Evolutionary conservation across 202 grass and related monocot species (phyloP).

Genomic region (Panicum hallii): DNA sequence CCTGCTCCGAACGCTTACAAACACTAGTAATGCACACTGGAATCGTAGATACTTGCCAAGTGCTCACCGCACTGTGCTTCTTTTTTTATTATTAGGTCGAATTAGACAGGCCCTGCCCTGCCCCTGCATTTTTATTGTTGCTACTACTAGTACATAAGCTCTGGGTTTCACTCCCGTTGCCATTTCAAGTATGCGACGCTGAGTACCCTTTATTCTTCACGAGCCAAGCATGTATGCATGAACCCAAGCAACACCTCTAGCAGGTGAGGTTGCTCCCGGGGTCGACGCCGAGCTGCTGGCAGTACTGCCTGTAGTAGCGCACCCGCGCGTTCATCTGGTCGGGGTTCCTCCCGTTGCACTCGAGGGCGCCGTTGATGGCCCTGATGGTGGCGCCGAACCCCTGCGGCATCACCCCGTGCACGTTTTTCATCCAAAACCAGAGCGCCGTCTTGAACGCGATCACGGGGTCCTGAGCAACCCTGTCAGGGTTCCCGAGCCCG

Average conservation of each 20-base stretch:
- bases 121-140: slow-evolving; percentile 3
- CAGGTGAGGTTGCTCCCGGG: slow-evolving; percentile 53
- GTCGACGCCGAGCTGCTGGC: slow-evolving; percentile 63
- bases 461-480: slow-evolving; percentile 53
- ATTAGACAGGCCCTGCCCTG: not conserved
- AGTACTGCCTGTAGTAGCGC: slow-evolving; percentile 62
- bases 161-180: not conserved
- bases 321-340: slow-evolving; percentile 23
- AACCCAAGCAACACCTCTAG: not conserved
- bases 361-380: slow-evolving; percentile 58
- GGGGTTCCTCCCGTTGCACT: slow-evolving; percentile 61
- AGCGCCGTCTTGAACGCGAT: slow-evolving; percentile 69
- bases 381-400: slow-evolving; percentile 70
- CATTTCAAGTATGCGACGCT: not conserved
- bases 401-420: slow-evolving; percentile 49
- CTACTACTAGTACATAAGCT: not conserved
- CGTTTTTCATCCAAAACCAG: slow-evolving; percentile 82
- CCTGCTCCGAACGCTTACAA: not conserved
- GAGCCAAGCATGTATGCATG: not conserved
- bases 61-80: not conserved
- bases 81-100: not conserved
- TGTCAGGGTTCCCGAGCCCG: slow-evolving; percentile 63
- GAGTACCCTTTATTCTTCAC: not conserved
- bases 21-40: not conserved
- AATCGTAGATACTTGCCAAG: not conserved